These are phyloP conservation scores for Candida patagonica DNA, from an alignment of 805 yeast species.

Conservation along the genomic window DNA sequence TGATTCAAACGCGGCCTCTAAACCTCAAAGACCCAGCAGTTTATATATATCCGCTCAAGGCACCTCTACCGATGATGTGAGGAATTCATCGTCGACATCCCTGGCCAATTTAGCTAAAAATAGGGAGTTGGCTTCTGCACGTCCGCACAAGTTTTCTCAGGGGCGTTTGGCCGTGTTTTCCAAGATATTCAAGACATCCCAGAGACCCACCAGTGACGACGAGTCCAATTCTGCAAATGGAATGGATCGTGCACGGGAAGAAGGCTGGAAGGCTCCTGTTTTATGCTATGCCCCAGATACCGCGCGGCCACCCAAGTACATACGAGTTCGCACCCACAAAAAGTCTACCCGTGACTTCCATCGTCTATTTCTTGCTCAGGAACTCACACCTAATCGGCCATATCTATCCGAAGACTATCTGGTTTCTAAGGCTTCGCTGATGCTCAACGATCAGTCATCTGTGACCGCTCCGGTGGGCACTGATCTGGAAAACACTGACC, in stretches of 20 bases:
- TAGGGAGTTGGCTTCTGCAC: too few species aligned
- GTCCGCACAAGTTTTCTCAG: too few species aligned
- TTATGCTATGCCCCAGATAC: conserved; percentile 22
- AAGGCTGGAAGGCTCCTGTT: conserved; percentile 26
- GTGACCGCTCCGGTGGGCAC: neutral
- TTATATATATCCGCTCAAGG: too few species aligned
- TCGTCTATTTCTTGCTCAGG: conserved; percentile 29
- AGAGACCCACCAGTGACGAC: conserved; percentile 17
- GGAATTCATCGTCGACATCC: too few species aligned
- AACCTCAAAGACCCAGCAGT: too few species aligned
- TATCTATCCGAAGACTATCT: neutral
- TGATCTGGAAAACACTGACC: neutral
- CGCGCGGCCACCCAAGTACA: conserved; percentile 26
- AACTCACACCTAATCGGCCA: conserved; percentile 14
- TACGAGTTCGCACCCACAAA: conserved; percentile 26
- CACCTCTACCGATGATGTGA: too few species aligned
- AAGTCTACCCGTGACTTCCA: conserved; percentile 23
- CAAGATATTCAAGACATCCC: conserved; percentile 14
- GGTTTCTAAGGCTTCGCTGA: conserved; percentile 2
- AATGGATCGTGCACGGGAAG: conserved; percentile 15
- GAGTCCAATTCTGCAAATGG: conserved; percentile 7
- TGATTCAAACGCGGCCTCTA: too few species aligned
- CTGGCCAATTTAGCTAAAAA: too few species aligned
- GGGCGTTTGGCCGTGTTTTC: conserved; percentile 17
- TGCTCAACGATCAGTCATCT: neutral